Percentiles rank a stretch among this genome's conserved stretches.
Conservation (phyloP, 2,329 filamentous ascomycete species). For the Exophiala dermatitidis region DNA sequence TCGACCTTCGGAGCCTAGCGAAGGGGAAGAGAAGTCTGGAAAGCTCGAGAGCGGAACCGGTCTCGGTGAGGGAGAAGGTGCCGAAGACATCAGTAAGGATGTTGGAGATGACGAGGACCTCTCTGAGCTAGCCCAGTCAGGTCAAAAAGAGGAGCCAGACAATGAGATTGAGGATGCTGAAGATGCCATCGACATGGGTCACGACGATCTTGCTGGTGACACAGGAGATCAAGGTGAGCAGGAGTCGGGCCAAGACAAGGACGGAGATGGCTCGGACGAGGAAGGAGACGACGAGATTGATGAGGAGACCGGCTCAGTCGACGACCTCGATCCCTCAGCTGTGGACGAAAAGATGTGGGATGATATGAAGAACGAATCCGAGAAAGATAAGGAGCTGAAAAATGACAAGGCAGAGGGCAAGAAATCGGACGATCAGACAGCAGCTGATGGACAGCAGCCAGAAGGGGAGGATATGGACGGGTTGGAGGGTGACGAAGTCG, state of each 20-base stretch:
- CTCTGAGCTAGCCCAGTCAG: constrained; percentile 69
- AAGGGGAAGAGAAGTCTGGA: constrained; percentile 61
- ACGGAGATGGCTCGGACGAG: constrained; percentile 54
- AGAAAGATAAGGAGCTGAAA: constrained; percentile 62
- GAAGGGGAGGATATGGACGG: constrained; percentile 52
- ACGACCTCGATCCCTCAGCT: constrained; percentile 79
- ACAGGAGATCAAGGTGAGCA: constrained; percentile 53
- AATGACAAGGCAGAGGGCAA: constrained; percentile 59
- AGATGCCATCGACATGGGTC: constrained; percentile 54
- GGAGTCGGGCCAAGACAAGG: constrained; percentile 46
- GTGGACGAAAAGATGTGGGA: constrained; percentile 99
- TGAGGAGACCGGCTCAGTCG: constrained; percentile 82
- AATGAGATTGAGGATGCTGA: constrained; percentile 41
- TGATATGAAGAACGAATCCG: constrained; percentile 51
- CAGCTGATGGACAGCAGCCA: constrained; percentile 50
- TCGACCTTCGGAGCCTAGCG: constrained; percentile 73
- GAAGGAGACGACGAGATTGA: constrained; percentile 67
- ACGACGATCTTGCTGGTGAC: constrained; percentile 84
- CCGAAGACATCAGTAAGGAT: constrained; percentile 96
- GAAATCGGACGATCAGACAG: constrained; percentile 52
- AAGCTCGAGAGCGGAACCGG: constrained; percentile 88
- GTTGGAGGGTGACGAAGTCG: constrained; percentile 49
- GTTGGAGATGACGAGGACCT: constrained; percentile 90
- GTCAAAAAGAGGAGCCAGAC: constrained; percentile 56
- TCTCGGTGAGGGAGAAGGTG: constrained; percentile 88